Conservation (phyloP, 306 rosid species). For the Pterocarpus macrocarpus region DNA sequence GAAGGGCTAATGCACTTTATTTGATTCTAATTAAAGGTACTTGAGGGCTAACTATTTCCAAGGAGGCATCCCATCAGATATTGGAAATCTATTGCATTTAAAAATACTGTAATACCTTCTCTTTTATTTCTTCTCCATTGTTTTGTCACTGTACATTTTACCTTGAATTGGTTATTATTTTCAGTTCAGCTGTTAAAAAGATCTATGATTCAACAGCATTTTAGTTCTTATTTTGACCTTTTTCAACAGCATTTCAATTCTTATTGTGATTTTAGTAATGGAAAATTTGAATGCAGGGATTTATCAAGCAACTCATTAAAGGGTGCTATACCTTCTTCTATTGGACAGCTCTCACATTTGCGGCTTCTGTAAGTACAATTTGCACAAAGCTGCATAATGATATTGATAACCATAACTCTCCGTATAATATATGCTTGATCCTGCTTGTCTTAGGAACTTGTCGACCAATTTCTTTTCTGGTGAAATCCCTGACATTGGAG, state of each 20-base stretch:
- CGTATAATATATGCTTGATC: background rate
- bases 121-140: background rate
- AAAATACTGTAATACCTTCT: slow-evolving; percentile 63
- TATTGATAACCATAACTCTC: background rate
- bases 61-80: slow-evolving; percentile 74
- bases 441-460: slow-evolving; percentile 65
- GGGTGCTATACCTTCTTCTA: slow-evolving; percentile 78
- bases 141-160: background rate
- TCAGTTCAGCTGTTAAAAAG: background rate
- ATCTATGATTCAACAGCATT: background rate
- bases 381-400: background rate
- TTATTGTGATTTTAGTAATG: background rate
- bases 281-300: slow-evolving; percentile 54
- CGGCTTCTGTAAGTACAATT: slow-evolving; percentile 61
- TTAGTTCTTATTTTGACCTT: background rate
- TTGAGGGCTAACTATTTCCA: slow-evolving; percentile 77
- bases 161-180: background rate
- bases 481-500: slow-evolving; percentile 77
- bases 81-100: slow-evolving; percentile 76
- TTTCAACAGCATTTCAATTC: background rate
- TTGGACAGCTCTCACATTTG: slow-evolving; percentile 66
- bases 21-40: slow-evolving; percentile 52
- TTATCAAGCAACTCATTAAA: slow-evolving; percentile 72
- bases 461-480: slow-evolving; percentile 76
- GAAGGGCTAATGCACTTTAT: background rate